A percentile compares a stretch with the other conserved stretches of the same genome.
Evolutionary conservation across 73 alveolate genomes (phyloP).

Genomic region (Symbiodinium pilosum): DNA sequence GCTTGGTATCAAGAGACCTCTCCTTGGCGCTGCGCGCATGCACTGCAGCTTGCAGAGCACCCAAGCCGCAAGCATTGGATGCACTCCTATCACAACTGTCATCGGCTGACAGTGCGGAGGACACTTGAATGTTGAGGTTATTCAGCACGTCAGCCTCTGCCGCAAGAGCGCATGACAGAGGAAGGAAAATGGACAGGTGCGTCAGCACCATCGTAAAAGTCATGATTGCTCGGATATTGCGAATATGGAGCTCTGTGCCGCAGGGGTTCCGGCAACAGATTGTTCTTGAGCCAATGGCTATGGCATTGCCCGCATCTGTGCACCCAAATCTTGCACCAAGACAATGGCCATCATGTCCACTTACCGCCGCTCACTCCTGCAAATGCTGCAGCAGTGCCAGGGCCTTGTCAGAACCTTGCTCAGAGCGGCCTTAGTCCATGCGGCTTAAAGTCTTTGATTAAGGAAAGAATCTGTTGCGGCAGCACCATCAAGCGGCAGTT

Average conservation of each 20-base stretch:
- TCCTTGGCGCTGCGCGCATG: constrained; percentile 93
- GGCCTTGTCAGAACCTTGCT: no score
- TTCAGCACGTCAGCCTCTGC: constrained; percentile 81
- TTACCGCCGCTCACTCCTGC: no score
- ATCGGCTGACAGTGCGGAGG: constrained; percentile 76
- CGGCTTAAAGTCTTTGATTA: no score
- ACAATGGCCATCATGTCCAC: no score
- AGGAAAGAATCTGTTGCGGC: no score
- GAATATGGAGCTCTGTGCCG: constrained; percentile 86
- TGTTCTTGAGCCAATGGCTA: constrained; percentile 68
- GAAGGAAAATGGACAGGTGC: constrained; percentile 22
- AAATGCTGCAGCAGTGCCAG: no score
- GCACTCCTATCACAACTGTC: constrained; percentile 80
- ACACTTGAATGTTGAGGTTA: constrained; percentile 30
- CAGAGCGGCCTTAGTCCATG: no score
- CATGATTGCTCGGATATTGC: constrained; percentile 19
- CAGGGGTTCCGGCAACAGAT: constrained; percentile 94
- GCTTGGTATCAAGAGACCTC: neutral
- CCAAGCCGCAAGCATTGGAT: constrained; percentile 75
- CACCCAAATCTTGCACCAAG: no score
- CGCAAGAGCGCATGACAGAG: no score
- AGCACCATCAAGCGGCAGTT: no score
- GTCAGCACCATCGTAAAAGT: neutral
- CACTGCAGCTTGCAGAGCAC: constrained; percentile 76
- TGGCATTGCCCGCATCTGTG: no score